Percentiles rank a stretch among this genome's conserved stretches.
Evolutionary conservation across 1,284 basidiomycete species (phyloP).

Genomic region (Butyriboletus appendiculatus): DNA sequence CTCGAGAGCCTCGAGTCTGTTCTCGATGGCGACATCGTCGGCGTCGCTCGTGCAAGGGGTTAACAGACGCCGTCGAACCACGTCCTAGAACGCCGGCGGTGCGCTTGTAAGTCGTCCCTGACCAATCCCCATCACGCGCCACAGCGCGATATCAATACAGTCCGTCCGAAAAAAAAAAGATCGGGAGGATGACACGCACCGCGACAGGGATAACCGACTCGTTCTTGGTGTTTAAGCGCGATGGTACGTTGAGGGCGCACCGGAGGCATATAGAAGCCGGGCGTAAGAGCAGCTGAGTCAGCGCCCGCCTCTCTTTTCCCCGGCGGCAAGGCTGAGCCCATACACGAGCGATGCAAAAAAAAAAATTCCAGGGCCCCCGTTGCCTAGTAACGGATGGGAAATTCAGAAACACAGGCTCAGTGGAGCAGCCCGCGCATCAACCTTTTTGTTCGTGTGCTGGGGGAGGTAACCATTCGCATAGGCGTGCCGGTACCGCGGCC

Average conservation of each 20-base stretch:
- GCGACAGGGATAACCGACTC: too few relatives aligned
- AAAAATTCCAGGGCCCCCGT: neutral
- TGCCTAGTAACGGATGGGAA: neutral
- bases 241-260: too few relatives aligned
- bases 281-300: neutral
- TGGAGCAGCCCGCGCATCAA: too few relatives aligned
- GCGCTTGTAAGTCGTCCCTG: too few relatives aligned
- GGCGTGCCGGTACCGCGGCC: neutral
- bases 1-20: neutral
- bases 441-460: neutral
- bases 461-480: constrained; percentile 3
- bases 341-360: neutral
- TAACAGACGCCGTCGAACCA: too few relatives aligned
- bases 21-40: neutral
- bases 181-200: too few relatives aligned
- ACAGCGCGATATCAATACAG: neutral
- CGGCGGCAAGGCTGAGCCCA: neutral
- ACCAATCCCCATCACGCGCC: neutral
- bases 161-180: too few relatives aligned
- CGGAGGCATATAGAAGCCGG: neutral
- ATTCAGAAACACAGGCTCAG: neutral
- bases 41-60: neutral
- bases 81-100: too few relatives aligned
- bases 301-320: too few relatives aligned
- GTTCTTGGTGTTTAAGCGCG: too few relatives aligned